These are phyloP conservation scores for Calocera cornea DNA, from an alignment of 768 basidiomycete species.

Conservation along the genomic window DNA sequence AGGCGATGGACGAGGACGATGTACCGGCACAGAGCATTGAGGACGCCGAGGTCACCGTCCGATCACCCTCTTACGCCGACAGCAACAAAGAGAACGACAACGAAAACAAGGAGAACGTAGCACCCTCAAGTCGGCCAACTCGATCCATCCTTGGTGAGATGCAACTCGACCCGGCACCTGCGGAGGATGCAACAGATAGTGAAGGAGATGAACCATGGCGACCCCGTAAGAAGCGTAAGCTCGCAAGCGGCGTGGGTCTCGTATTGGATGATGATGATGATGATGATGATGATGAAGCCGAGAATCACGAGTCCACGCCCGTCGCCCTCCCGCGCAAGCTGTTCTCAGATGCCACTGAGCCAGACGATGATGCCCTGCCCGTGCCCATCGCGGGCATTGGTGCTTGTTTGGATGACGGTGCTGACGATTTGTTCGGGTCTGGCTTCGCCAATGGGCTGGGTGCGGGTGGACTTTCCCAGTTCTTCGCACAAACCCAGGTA, in stretches of 20 bases:
- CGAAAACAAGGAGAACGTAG: not conserved
- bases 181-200: not conserved
- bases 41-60: not conserved
- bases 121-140: not conserved
- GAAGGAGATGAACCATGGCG: not conserved
- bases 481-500: conserved; percentile 1
- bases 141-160: not conserved
- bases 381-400: not conserved
- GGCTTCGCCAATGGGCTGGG: not conserved
- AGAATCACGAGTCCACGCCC: not conserved
- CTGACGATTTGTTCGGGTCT: not conserved
- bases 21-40: not conserved
- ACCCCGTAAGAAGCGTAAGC: not conserved
- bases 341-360: not conserved
- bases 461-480: not conserved
- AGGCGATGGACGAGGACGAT: not conserved
- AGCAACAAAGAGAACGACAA: conserved; percentile 4
- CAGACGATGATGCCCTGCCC: not conserved
- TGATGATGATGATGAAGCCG: not conserved
- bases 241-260: not conserved
- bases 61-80: not conserved
- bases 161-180: not conserved
- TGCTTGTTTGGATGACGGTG: not conserved
- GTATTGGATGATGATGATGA: not conserved
- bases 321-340: not conserved